phyloP scores from a whole-genome alignment of 1,284 basidiomycete species.

The Rhodotorula sp. region DNA sequence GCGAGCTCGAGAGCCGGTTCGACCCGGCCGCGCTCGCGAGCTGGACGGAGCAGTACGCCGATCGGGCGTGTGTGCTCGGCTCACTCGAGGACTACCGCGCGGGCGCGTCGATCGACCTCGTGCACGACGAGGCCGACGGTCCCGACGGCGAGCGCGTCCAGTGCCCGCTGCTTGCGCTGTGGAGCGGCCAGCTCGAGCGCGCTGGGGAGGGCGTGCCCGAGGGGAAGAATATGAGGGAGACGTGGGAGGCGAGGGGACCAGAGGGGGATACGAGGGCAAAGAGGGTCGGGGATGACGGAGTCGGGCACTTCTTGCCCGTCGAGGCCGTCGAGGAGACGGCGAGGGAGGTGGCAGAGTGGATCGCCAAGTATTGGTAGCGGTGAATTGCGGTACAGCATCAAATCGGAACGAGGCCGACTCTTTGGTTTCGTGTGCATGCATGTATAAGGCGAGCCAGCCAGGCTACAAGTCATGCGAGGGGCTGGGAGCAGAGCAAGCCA shows the following conservation, averaged over 20 bases:
- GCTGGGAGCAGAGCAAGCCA: too few species aligned
- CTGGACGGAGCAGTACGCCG: constrained; percentile 10
- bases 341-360: background rate
- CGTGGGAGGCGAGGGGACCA: constrained; percentile 6
- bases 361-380: background rate
- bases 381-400: too few species aligned
- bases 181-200: background rate
- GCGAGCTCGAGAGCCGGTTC: background rate
- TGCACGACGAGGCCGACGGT: constrained; percentile 14
- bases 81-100: constrained; percentile 20
- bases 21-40: background rate
- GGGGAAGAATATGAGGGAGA: background rate
- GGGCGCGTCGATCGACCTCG: constrained; percentile 13
- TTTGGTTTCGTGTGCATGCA: too few species aligned
- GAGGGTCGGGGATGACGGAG: background rate
- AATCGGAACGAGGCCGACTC: too few species aligned
- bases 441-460: too few species aligned
- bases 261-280: background rate
- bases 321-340: constrained; percentile 1
- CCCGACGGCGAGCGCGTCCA: background rate
- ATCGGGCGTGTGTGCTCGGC: background rate
- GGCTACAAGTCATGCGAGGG: too few species aligned
- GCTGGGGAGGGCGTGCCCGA: background rate
- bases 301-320: constrained; percentile 5
- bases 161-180: constrained; percentile 15